Base-by-base conservation (phyloP, 768 basidiomycete species). In the Termitomyces sp. region DNA sequence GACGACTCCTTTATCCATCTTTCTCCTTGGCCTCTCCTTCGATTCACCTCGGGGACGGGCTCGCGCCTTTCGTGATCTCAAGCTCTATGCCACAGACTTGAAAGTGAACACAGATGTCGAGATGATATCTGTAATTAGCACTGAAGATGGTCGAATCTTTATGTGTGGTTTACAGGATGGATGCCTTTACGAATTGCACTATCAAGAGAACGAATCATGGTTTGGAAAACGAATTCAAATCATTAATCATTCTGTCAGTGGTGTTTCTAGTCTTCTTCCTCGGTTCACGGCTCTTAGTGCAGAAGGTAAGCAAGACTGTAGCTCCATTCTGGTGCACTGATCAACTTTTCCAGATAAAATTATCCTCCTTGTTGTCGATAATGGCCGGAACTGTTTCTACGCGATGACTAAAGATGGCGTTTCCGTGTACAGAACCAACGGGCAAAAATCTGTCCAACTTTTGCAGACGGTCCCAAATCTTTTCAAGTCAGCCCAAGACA, bases 121-220 rank as follows among this genome's bases (percentile, higher is more conserved):
- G 68, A 95, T 98, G 93, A 77, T 83, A 4, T 88, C 88, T 46
- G 89, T 97, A 50, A 78, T 83, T 57, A 92, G 91, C 7, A 92
- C 90, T 1, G 68, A 77, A 28, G 84, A 88, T 40, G 96, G 96
- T 47, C 82, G 95, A 56, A 94, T 97, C 61, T 95, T 98, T 74
- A 91, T 96, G 89, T 83, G 83, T 54, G 92, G 92, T 14, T 77
- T 82, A 10, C 86, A 88, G 67, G 93, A 96, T 67, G 94, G 94
- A 14, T 86, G 87, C 68, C 74, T 98, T 55, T 97, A 96, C 71
- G 96, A 98, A 71, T 72, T 98, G 46, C 88, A 91, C 67, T 98
- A 98, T 71, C 91, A 93, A 66, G 86, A 89, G 64, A 89, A 82
- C 62, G 91, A 95, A 67, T 89, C 91, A 0, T 96, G 94, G 94